A percentile compares a stretch with the other conserved stretches of the same genome.
These are phyloP conservation scores for Microbotryum violaceum DNA, from an alignment of 1,284 basidiomycete genomes.

Conservation along the genomic window DNA sequence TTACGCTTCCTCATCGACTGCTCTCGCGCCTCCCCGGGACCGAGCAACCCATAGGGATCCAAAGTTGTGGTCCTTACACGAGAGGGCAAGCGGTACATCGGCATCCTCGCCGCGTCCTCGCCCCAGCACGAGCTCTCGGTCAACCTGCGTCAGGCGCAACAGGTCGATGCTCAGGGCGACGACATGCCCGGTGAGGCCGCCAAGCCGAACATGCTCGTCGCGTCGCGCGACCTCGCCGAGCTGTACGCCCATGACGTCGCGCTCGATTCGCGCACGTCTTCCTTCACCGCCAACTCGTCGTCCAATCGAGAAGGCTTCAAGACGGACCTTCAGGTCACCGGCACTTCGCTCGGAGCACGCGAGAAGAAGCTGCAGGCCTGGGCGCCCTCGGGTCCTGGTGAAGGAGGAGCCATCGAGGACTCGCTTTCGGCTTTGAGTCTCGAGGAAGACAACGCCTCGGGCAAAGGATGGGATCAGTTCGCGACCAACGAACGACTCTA, in stretches of 20 bases:
- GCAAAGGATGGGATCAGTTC: conserved; percentile 84
- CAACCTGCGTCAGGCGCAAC: conserved; percentile 54
- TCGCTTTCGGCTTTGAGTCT: conserved; percentile 51
- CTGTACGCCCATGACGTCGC: conserved; percentile 25
- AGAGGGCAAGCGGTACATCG: conserved; percentile 59
- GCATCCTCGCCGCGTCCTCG: conserved; percentile 55
- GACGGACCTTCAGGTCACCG: conserved; percentile 79
- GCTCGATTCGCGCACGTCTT: conserved; percentile 8
- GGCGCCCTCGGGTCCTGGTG: conserved; percentile 17
- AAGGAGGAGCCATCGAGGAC: conserved; percentile 15
- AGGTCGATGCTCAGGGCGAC: conserved; percentile 57
- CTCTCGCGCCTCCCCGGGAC: not conserved
- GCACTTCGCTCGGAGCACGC: conserved; percentile 42
- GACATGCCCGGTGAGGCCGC: conserved; percentile 55
- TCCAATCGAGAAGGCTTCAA: conserved; percentile 57
- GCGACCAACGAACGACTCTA: conserved; percentile 87
- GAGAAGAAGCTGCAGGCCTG: conserved; percentile 35
- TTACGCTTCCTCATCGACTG: not conserved
- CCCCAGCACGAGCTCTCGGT: conserved; percentile 58
- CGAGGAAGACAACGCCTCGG: conserved; percentile 36
- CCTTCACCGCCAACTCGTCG: not conserved
- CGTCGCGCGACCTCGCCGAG: conserved; percentile 27
- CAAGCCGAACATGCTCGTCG: conserved; percentile 41
- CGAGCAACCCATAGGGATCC: conserved; percentile 20
- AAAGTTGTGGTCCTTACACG: conserved; percentile 56